Evolutionary conservation across 2,329 filamentous ascomycete species (phyloP), one percentile per base, ranked within the genome.

Genomic region (Penicillium sp.): DNA sequence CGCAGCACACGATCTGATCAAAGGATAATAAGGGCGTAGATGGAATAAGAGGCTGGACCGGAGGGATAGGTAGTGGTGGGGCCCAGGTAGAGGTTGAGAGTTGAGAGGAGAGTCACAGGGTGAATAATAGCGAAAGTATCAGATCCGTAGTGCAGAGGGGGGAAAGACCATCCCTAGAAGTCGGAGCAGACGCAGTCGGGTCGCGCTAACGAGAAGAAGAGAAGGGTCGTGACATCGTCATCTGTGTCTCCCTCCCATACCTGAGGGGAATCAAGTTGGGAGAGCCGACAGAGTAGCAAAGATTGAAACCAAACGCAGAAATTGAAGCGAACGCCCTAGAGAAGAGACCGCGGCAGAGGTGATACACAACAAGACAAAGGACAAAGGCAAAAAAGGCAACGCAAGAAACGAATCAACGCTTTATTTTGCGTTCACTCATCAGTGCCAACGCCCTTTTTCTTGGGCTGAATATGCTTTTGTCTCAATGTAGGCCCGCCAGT

Each of bases 361-460:
- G 52, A 48, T 51, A 56, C 47, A 58, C 24, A 34, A 9, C 10
- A 40, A 53, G 38, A 38, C 22, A 22, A 49, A 45, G 48, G 38
- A 39, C 24, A 52, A 45, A 49, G 38, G 38, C 24, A 52, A 48
- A 49, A 22, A 14, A 36, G 31, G 21, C 43, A 47, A 42, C 27
- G 51, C 51, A 53, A 59, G 48, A 47, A 52, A 45, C 29, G 38
- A 52, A 58, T 43, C 22, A 14, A 56, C 59, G 49, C 55, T 62
- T 66, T n/a, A 49, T 64, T 60, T 59, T 34, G 16, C 38, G 27
- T 56, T 36, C 51, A 72, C 58, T 67, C 61, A 43, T 69, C 64
- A 22, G 70, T 72, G 24, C 70, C 70, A 34, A 72, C 70, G 36
- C 70, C 70, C 67, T 72, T 72, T 69, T 72, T 72, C 67, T 72